These are phyloP conservation scores for Cyathus striatus DNA, from an alignment of 768 basidiomycete species.

Conservation along the genomic window DNA sequence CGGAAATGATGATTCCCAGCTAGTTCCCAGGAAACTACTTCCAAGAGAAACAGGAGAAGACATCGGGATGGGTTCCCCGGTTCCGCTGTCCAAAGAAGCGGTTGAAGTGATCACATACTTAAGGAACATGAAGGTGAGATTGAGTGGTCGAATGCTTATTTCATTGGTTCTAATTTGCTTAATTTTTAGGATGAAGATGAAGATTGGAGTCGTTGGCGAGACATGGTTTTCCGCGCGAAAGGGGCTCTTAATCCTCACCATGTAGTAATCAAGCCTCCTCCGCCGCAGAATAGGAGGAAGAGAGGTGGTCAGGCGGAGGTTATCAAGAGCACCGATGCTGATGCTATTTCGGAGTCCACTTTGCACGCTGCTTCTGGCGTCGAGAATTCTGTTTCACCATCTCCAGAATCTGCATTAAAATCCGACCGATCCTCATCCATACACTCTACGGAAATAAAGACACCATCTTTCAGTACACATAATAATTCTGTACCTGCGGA, in stretches of 20 bases:
- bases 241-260: conserved; percentile 44
- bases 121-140: conserved; percentile 83
- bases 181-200: conserved; percentile 72
- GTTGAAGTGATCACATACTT: conserved; percentile 73
- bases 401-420: background rate
- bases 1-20: conserved; percentile 6
- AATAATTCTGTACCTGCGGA: too few species aligned
- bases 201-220: conserved; percentile 86
- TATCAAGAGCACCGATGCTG: conserved; percentile 8
- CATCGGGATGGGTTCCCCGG: conserved; percentile 84
- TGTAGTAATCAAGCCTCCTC: conserved; percentile 43
- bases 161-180: too few species aligned
- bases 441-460: too few species aligned
- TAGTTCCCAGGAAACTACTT: conserved; percentile 37
- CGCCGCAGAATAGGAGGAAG: conserved; percentile 56
- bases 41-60: conserved; percentile 85
- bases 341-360: conserved; percentile 3
- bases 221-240: conserved; percentile 77
- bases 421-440: background rate
- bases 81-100: conserved; percentile 72
- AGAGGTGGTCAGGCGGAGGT: conserved; percentile 51
- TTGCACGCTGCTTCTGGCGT: background rate
- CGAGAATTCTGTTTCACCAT: background rate
- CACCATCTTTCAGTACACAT: too few species aligned
- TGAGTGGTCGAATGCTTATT: too few species aligned